Conservation (phyloP, 352 stramenopile genomes). For the Phytopythium montanum region DNA sequence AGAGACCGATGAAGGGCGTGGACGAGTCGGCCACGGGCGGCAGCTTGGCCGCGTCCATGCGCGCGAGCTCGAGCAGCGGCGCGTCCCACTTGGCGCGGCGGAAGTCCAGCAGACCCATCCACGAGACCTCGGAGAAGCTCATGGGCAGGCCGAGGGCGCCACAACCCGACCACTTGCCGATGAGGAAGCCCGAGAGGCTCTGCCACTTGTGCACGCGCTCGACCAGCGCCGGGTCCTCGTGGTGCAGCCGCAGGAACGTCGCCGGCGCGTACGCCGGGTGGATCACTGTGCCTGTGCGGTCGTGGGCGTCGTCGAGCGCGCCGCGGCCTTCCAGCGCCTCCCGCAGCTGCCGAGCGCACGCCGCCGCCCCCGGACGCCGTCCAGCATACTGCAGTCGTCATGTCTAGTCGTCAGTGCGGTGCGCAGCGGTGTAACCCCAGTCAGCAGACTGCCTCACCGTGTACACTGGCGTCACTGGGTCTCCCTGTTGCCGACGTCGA, state of each 20-base stretch:
- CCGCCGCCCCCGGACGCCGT: conserved; percentile 37
- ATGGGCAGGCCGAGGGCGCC: conserved; percentile 57
- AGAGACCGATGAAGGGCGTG: conserved; percentile 51
- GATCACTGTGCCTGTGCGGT: conserved; percentile 73
- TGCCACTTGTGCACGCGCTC: conserved; percentile 80
- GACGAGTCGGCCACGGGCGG: conserved; percentile 66
- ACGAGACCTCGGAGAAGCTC: conserved; percentile 93
- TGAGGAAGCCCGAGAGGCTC: conserved; percentile 86
- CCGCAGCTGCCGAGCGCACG: conserved; percentile 47
- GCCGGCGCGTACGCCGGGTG: conserved; percentile 89
- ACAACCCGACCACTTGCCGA: conserved; percentile 82
- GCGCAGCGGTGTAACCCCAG: not conserved
- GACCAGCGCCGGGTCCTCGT: conserved; percentile 36
- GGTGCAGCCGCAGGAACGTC: conserved; percentile 84
- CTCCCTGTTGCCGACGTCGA: conserved; percentile 21
- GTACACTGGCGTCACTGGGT: conserved; percentile 69
- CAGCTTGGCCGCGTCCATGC: conserved; percentile 70
- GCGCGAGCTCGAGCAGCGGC: conserved; percentile 70
- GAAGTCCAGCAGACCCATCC: conserved; percentile 93
- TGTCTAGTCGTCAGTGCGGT: conserved; percentile 3
- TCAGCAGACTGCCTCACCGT: conserved; percentile 34
- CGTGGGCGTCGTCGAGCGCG: conserved; percentile 49
- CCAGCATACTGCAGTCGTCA: conserved; percentile 49
- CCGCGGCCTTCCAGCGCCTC: conserved; percentile 32
- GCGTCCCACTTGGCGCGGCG: conserved; percentile 79